Evolutionary conservation across 2,329 filamentous ascomycete genomes (phyloP), one percentile per base, ranked within the genome.

Genomic region (Pseudophaeomoniella oleicola): DNA sequence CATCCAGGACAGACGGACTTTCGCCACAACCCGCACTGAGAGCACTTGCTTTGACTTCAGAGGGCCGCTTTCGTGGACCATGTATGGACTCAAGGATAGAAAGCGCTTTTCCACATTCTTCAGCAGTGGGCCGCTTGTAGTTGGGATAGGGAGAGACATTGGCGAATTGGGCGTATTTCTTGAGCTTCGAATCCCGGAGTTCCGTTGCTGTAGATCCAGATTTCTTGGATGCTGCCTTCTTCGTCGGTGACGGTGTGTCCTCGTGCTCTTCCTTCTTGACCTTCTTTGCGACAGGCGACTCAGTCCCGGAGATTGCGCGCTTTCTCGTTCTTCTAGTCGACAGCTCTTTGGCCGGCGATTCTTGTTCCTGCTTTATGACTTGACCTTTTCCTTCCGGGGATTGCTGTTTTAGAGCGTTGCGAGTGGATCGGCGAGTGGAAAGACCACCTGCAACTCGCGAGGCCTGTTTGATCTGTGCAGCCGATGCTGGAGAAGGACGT

Each of bases 1-100:
- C 74, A 49, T 79, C 75, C 2, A 78, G 62, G 1, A 79, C 72
- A 2, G 71, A 75, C 0, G 74, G 75, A 1, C 77, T 73, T 51
- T 78, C 74, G 19, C 75, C 75, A 44, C 75, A 79, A 13, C 84
- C 84, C 10, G 84, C 75, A 3, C 82, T 67, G 5, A 74, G 73
- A 4, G 81, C 62, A 4, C 81, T 83, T 3, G 71, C 63, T 1
- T 81, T 79, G 5, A 87, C 73, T 1, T 65, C 69, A n/a, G 72
- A 63, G 0, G 84, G 84, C 2, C 71, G 66, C 33, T 63, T 62
- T 11, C 79, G 67, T 37, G 72, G 64, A 2, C 80, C 81, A 48
- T 92, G 82, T 1, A 74, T 53, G 10, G 65, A 63, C 1, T 74
- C 69, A 0, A 92, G 68, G 2, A 88, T 60, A 1, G 63, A 59